phyloP scores from a whole-genome alignment of 2,329 filamentous ascomycete species.

The Boeremia lycopersici region DNA sequence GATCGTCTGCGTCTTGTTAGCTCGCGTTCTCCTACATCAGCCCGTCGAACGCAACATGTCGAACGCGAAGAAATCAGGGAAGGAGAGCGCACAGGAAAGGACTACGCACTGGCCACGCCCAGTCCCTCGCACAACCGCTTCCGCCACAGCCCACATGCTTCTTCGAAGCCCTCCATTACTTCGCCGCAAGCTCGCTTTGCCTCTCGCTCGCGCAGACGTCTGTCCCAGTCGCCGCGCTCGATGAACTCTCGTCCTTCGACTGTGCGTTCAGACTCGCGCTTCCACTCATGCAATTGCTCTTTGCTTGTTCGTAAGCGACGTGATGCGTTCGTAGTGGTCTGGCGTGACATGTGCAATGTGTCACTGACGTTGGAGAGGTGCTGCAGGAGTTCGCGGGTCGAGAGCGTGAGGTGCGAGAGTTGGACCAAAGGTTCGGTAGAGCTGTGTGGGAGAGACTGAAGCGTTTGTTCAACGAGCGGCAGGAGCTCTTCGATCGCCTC shows the following conservation, averaged over 20 bases:
- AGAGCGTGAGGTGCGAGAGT: slow-evolving; percentile 69
- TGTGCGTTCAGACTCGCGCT: slow-evolving; percentile 78
- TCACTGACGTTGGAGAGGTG: slow-evolving; percentile 87
- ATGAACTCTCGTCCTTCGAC: slow-evolving; percentile 87
- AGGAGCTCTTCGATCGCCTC: slow-evolving; percentile 72
- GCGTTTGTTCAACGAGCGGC: slow-evolving; percentile 68
- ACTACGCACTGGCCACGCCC: slow-evolving; percentile 45
- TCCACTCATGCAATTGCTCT: slow-evolving; percentile 85
- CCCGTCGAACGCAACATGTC: neutral
- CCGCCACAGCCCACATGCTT: slow-evolving; percentile 85
- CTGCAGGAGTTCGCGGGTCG: slow-evolving; percentile 73
- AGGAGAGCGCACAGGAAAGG: slow-evolving; percentile 9
- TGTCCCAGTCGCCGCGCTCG: slow-evolving; percentile 80
- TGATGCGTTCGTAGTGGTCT: slow-evolving; percentile 81
- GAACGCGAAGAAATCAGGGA: neutral
- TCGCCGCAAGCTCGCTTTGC: slow-evolving; percentile 84
- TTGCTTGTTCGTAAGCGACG: slow-evolving; percentile 80
- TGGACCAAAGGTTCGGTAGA: slow-evolving; percentile 69
- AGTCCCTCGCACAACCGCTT: slow-evolving; percentile 66
- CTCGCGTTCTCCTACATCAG: neutral
- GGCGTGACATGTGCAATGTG: slow-evolving; percentile 90
- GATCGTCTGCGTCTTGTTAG: slow-evolving; percentile 10
- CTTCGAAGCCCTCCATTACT: slow-evolving; percentile 90
- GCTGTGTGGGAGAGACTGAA: slow-evolving; percentile 70
- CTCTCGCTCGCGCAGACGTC: slow-evolving; percentile 75